phyloP scores from a whole-genome alignment of 768 basidiomycete species.

The Termitomyces sp. region DNA sequence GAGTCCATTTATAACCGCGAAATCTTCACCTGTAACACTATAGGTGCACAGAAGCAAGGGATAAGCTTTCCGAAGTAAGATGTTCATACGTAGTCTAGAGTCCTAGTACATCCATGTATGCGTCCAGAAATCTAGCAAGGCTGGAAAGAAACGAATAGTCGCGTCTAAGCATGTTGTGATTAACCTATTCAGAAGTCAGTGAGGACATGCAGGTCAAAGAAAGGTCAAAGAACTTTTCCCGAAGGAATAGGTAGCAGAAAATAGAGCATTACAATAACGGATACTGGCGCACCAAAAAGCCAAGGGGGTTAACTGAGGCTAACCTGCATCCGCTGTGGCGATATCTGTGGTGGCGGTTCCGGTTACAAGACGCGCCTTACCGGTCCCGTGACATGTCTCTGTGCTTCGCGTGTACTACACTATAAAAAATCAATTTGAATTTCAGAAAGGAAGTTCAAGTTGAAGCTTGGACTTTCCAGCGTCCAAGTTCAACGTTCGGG shows the following conservation, averaged over 20 bases:
- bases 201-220: neutral
- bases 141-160: neutral
- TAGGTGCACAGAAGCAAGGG: neutral
- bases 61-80: neutral
- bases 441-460: too few relatives aligned
- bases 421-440: too few relatives aligned
- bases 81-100: neutral
- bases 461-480: too few relatives aligned
- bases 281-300: too few relatives aligned
- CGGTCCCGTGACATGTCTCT: slow-evolving; percentile 5
- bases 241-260: neutral
- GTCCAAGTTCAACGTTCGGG: too few relatives aligned
- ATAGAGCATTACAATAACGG: neutral
- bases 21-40: neutral
- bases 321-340: too few relatives aligned
- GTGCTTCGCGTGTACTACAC: slow-evolving; percentile 1
- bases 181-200: neutral
- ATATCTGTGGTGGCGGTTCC: neutral
- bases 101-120: neutral
- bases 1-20: neutral
- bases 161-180: neutral
- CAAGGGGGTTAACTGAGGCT: too few relatives aligned
- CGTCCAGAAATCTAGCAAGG: neutral
- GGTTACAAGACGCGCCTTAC: slow-evolving; percentile 8
- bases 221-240: neutral